phyloP scores from a whole-genome alignment of 2,329 filamentous ascomycete genomes.

The Daldinia sp. region DNA sequence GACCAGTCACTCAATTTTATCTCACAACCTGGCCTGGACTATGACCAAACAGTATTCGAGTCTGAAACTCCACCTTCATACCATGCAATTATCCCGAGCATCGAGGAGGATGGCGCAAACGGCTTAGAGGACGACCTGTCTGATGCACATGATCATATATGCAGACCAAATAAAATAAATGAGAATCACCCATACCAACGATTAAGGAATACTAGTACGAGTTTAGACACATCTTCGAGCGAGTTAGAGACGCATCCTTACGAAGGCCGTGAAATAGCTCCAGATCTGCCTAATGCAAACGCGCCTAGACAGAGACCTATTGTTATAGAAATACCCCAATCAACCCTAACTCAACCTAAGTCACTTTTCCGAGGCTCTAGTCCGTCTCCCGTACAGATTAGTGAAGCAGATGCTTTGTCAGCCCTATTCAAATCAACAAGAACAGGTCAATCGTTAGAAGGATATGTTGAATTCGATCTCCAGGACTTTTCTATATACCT shows the following conservation, averaged over 20 bases:
- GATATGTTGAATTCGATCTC: constrained; percentile 64
- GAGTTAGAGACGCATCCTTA: constrained; percentile 10
- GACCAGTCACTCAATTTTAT: not conserved
- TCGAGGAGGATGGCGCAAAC: not conserved
- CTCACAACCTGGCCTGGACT: not conserved
- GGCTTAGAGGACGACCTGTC: not conserved
- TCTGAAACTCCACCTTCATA: not conserved
- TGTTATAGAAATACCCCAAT: constrained; percentile 39
- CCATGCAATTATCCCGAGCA: not conserved
- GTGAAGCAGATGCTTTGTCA: constrained; percentile 53
- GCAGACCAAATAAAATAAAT: not conserved
- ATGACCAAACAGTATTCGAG: not conserved
- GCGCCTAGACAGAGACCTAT: constrained; percentile 24
- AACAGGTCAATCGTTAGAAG: constrained; percentile 40
- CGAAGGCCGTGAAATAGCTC: constrained; percentile 9
- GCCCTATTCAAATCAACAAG: constrained; percentile 46
- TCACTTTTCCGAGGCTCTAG: constrained; percentile 49
- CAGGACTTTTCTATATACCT: constrained; percentile 71
- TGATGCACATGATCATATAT: not conserved
- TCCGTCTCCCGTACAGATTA: constrained; percentile 40
- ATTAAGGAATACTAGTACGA: not conserved
- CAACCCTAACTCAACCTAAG: constrained; percentile 42
- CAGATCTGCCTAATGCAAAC: constrained; percentile 11
- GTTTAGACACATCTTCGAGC: constrained; percentile 5
- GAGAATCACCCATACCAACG: not conserved